These are phyloP conservation scores for Aspergillus sp. DNA, from an alignment of 2,329 filamentous ascomycete genomes.

Conservation along the genomic window DNA sequence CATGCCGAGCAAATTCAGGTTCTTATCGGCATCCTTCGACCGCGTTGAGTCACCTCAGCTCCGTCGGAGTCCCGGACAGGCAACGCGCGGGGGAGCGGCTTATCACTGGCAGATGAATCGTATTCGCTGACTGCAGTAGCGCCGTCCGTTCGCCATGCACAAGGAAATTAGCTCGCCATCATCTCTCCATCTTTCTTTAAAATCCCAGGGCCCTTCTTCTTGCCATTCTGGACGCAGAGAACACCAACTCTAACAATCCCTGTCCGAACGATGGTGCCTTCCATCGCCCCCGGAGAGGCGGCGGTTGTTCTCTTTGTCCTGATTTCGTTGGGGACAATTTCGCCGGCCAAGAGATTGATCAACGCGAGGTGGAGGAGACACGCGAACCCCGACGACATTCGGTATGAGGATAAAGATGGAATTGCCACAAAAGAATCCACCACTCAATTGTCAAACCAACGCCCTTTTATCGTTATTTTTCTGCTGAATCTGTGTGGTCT, in stretches of 20 bases:
- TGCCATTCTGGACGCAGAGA: neutral
- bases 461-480: neutral
- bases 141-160: neutral
- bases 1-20: neutral
- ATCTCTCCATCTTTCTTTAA: neutral
- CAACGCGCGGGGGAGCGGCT: neutral
- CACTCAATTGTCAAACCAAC: neutral
- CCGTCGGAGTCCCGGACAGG: neutral
- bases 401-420: neutral
- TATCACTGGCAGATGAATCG: neutral
- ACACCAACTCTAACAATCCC: neutral
- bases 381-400: neutral
- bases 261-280: neutral
- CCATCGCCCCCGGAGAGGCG: neutral
- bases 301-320: neutral
- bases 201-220: neutral
- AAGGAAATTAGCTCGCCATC: neutral
- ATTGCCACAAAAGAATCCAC: slow-evolving; percentile 1
- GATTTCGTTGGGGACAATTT: neutral
- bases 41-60: neutral
- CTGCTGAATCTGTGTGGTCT: neutral
- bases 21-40: neutral
- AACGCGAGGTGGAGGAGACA: neutral
- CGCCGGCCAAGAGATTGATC: neutral
- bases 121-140: neutral